Percentiles rank a stretch among this genome's conserved stretches.
Evolutionary conservation across 352 stramenopile genomes (phyloP).

Genomic region (Phytophthora vignae): DNA sequence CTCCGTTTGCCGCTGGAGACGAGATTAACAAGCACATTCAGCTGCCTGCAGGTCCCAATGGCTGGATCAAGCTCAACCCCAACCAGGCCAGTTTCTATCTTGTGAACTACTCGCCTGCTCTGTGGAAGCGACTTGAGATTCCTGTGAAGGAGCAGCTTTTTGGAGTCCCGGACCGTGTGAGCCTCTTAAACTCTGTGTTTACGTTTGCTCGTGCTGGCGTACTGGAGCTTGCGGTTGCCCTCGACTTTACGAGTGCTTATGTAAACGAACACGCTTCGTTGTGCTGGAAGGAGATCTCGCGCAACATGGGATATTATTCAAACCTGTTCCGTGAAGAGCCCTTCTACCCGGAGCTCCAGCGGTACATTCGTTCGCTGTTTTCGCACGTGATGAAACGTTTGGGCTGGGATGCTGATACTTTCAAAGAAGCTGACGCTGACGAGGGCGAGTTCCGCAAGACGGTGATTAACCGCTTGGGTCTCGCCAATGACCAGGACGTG

Average conservation of each 20-base stretch:
- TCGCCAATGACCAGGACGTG: constrained; percentile 55
- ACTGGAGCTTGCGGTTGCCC: constrained; percentile 51
- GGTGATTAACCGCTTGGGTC: constrained; percentile 62
- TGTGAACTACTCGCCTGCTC: constrained; percentile 91
- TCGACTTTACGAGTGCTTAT: constrained; percentile 74
- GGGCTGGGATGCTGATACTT: constrained; percentile 53
- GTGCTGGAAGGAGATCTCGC: constrained; percentile 77
- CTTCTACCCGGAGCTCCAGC: constrained; percentile 64
- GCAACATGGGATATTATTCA: constrained; percentile 57
- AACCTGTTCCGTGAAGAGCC: constrained; percentile 60
- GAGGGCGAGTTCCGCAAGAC: constrained; percentile 74
- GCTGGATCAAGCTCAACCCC: constrained; percentile 97
- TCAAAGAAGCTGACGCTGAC: constrained; percentile 38
- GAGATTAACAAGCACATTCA: constrained; percentile 88
- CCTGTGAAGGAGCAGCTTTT: constrained; percentile 62
- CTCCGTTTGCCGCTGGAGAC: constrained; percentile 70
- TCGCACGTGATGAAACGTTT: constrained; percentile 58
- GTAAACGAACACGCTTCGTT: constrained; percentile 63
- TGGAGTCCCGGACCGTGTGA: constrained; percentile 89
- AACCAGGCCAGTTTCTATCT: constrained; percentile 95
- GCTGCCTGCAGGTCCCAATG: constrained; percentile 43
- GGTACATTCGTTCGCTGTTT: constrained; percentile 66
- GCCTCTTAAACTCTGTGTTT: constrained; percentile 93
- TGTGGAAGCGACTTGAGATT: constrained; percentile 87
- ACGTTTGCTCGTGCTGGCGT: constrained; percentile 83